Conservation (phyloP, 75 land plant species). For the Pinus albicaulis region DNA sequence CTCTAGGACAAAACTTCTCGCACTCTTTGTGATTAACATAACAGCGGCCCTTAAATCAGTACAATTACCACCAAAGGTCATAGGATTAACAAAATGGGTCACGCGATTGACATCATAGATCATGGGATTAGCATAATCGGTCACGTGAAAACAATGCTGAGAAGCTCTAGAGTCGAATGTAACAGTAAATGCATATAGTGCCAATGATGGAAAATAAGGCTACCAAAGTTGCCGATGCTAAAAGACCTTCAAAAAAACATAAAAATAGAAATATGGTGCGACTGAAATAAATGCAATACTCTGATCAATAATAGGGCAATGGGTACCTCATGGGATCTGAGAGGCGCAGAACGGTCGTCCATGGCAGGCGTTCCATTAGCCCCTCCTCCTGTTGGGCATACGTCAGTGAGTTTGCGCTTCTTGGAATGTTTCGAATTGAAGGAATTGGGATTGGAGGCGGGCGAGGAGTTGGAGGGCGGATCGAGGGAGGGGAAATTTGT, state of each 20-base stretch:
- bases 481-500: neutral
- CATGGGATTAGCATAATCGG: neutral
- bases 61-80: neutral
- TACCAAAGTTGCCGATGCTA: neutral
- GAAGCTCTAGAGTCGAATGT: neutral
- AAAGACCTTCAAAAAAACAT: neutral
- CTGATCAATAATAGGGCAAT: neutral
- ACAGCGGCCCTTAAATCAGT: neutral
- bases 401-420: conserved; percentile 2
- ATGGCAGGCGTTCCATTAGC: conserved; percentile 1
- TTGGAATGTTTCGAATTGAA: neutral
- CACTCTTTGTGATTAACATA: neutral
- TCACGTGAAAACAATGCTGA: neutral
- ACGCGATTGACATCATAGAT: neutral
- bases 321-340: conserved; percentile 5
- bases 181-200: neutral
- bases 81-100: neutral
- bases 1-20: neutral
- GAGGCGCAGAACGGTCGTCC: neutral
- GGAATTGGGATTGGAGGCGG: neutral
- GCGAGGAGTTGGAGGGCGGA: neutral
- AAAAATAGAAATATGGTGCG: no score
- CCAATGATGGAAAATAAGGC: neutral
- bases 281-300: no score
- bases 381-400: neutral